These are phyloP conservation scores for Scedosporium aurantiacum DNA, from an alignment of 2,329 filamentous ascomycete genomes.

Conservation along the genomic window DNA sequence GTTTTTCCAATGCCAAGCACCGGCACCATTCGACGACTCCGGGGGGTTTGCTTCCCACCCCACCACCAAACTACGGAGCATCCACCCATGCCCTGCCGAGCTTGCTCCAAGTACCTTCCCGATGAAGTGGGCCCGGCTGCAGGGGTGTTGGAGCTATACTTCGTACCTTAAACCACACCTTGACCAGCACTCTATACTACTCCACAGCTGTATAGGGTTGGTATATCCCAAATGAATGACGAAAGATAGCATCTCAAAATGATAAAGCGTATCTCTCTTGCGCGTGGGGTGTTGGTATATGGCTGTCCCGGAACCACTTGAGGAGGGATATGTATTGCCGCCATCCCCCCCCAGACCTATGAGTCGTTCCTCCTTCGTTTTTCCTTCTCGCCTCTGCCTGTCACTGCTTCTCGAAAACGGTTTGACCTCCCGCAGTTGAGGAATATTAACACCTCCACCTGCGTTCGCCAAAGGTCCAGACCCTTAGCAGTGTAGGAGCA, in stretches of 20 bases:
- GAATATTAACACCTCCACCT: neutral
- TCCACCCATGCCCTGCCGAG: neutral
- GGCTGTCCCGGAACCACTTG: neutral
- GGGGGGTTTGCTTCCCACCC: neutral
- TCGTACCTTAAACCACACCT: neutral
- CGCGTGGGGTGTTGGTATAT: neutral
- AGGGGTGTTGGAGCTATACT: neutral
- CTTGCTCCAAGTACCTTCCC: neutral
- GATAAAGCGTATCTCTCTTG: neutral
- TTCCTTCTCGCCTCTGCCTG: neutral
- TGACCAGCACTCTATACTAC: neutral
- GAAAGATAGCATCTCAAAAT: neutral
- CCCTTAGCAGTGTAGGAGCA: too few relatives aligned
- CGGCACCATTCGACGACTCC: neutral
- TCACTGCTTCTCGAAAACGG: neutral
- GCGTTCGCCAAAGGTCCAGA: neutral
- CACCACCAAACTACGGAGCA: neutral
- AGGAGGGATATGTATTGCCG: neutral
- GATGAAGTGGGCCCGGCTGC: neutral
- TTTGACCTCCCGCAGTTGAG: neutral
- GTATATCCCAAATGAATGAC: conserved; percentile 1
- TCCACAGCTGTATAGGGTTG: neutral
- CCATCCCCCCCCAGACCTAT: neutral
- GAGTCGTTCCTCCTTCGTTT: neutral
- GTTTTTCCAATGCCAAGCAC: neutral